A percentile compares a stretch with the other conserved stretches of the same genome.
These are phyloP conservation scores for Hypoxylon sp. DNA, from an alignment of 2,329 filamentous ascomycete genomes.

Conservation along the genomic window DNA sequence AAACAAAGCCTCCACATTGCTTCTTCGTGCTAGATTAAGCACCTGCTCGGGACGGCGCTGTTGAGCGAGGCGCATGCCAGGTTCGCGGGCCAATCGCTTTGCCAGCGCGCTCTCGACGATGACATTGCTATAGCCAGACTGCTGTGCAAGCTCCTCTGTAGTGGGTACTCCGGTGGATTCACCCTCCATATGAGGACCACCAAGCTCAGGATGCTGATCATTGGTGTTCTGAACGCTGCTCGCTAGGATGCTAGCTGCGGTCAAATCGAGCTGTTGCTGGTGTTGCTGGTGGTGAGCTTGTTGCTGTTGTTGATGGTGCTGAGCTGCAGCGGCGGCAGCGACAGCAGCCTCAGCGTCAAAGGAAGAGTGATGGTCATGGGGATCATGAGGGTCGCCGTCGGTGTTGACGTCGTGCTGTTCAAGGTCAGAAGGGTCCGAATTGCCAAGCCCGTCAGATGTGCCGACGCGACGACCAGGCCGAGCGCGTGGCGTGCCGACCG, in stretches of 20 bases:
- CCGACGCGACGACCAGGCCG: conserved; percentile 50
- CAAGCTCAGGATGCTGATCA: conserved; percentile 52
- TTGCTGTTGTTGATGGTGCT: conserved; percentile 51
- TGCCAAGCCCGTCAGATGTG: conserved; percentile 51
- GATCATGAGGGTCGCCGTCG: conserved; percentile 43
- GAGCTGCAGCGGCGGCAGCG: conserved; percentile 53
- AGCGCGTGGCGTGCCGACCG: conserved; percentile 48
- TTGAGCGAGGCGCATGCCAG: conserved; percentile 63
- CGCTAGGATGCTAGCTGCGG: conserved; percentile 51
- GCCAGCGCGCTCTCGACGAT: conserved; percentile 67
- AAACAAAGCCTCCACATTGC: conserved; percentile 71
- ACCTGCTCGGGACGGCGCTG: conserved; percentile 67
- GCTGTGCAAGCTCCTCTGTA: conserved; percentile 62
- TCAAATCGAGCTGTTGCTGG: conserved; percentile 51
- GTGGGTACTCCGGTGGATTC: conserved; percentile 50
- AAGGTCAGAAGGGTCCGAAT: conserved; percentile 51
- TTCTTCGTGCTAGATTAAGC: conserved; percentile 68
- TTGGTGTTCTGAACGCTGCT: conserved; percentile 51
- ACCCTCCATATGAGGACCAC: conserved; percentile 44
- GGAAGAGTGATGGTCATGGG: conserved; percentile 45
- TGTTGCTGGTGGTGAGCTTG: conserved; percentile 46
- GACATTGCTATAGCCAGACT: conserved; percentile 62
- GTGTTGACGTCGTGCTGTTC: conserved; percentile 46
- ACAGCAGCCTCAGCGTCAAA: conserved; percentile 51
- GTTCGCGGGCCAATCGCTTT: conserved; percentile 65